Conservation (phyloP, 1,139 yeast species). For the Debaryomyces sp. region DNA sequence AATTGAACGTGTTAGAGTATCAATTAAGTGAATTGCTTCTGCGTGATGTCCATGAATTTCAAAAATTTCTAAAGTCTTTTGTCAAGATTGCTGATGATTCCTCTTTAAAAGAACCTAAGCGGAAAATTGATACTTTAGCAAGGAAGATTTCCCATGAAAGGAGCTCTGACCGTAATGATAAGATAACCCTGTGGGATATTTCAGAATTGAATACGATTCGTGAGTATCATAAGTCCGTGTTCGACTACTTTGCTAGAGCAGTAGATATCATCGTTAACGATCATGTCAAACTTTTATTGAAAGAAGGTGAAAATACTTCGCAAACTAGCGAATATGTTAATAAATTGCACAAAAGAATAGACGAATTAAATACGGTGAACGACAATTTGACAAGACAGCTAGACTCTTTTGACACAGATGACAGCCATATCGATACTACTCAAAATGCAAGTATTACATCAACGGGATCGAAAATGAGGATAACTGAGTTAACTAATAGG, state of each 20-base stretch:
- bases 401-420: constrained; percentile 14
- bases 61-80: constrained; percentile 48
- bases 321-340: constrained; percentile 26
- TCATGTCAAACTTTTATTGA: constrained; percentile 49
- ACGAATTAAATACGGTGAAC: constrained; percentile 30
- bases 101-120: constrained; percentile 59
- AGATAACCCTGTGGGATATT: constrained; percentile 16
- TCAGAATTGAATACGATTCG: constrained; percentile 36
- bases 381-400: constrained; percentile 25
- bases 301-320: constrained; percentile 29
- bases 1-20: constrained; percentile 30
- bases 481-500: constrained; percentile 62
- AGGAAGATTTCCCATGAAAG: neutral
- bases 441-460: constrained; percentile 13
- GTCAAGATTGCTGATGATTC: constrained; percentile 59
- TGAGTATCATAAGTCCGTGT: constrained; percentile 55
- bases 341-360: constrained; percentile 34
- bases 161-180: constrained; percentile 11
- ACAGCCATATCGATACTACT: constrained; percentile 9
- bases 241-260: constrained; percentile 61
- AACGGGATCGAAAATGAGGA: constrained; percentile 49
- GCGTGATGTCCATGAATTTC: constrained; percentile 41
- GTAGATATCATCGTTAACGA: constrained; percentile 59
- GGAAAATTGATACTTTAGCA: constrained; percentile 46
- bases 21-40: constrained; percentile 43